These are phyloP conservation scores for Whalleya microplaca DNA, from an alignment of 2,329 filamentous ascomycete species.

Conservation along the genomic window DNA sequence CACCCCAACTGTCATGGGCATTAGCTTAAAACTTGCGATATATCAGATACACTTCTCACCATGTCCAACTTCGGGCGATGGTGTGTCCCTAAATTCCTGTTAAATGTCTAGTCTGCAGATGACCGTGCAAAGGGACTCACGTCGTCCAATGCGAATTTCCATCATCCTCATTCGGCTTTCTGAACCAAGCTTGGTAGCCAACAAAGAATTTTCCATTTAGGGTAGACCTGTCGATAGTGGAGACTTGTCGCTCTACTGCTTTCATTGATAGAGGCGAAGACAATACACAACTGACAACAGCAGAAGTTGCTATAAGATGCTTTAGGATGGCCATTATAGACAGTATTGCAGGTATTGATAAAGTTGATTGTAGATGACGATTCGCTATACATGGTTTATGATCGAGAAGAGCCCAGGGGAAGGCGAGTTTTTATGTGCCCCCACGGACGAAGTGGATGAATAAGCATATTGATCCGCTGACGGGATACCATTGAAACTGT, in stretches of 20 bases:
- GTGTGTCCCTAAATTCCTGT: constrained; percentile 16
- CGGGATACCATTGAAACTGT: too few relatives aligned
- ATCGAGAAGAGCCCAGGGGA: too few relatives aligned
- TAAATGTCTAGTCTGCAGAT: not conserved
- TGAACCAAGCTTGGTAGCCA: constrained; percentile 34
- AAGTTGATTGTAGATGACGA: too few relatives aligned
- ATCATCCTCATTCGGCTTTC: constrained; percentile 29
- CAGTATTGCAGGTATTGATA: too few relatives aligned
- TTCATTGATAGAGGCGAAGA: not conserved
- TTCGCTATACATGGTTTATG: too few relatives aligned
- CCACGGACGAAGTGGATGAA: too few relatives aligned
- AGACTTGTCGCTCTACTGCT: constrained; percentile 9
- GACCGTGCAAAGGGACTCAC: constrained; percentile 8
- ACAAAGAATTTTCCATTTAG: constrained; percentile 32
- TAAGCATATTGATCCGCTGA: too few relatives aligned
- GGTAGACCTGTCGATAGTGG: constrained; percentile 30
- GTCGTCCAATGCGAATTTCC: constrained; percentile 35
- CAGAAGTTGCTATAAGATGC: too few relatives aligned
- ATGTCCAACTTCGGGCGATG: constrained; percentile 28
- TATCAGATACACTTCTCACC: constrained; percentile 8
- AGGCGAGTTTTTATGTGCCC: too few relatives aligned
- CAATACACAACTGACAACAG: too few relatives aligned
- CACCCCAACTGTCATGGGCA: constrained; percentile 23
- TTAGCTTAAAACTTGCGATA: constrained; percentile 1
- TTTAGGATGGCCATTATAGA: too few relatives aligned